Conservation (phyloP, 257 asterid genomes). For the Scutellaria baicalensis region DNA sequence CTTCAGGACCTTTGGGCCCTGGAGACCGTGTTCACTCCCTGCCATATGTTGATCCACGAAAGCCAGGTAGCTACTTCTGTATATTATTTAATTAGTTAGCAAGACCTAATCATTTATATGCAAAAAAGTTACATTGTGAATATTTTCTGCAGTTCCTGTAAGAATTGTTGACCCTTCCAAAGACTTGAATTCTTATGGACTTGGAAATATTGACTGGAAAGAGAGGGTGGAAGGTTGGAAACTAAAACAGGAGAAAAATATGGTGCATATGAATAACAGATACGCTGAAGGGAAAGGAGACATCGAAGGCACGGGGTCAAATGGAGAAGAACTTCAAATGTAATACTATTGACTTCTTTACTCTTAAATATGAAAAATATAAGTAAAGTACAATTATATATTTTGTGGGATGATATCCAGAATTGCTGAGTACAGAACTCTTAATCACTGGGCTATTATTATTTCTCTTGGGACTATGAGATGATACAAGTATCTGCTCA, state of each 20-base stretch:
- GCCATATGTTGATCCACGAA: constrained; percentile 86
- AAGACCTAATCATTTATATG: not conserved
- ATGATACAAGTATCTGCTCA: not conserved
- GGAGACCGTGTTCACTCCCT: constrained; percentile 68
- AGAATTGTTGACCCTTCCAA: constrained; percentile 80
- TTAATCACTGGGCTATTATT: not conserved
- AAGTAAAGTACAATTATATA: not conserved
- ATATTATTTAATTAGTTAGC: not conserved
- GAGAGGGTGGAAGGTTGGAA: constrained; percentile 92
- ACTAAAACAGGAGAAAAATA: constrained; percentile 59
- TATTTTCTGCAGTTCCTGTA: constrained; percentile 64
- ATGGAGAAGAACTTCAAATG: constrained; percentile 75
- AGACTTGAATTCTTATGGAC: constrained; percentile 77
- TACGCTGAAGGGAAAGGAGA: constrained; percentile 62
- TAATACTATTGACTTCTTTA: constrained; percentile 15
- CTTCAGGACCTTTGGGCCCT: constrained; percentile 94
- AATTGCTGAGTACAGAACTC: not conserved
- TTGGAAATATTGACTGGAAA: constrained; percentile 94
- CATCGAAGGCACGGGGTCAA: constrained; percentile 65
- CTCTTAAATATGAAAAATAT: not conserved
- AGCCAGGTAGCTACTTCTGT: constrained; percentile 54
- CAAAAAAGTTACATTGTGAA: constrained; percentile 4
- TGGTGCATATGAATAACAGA: constrained; percentile 40
- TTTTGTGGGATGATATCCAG: not conserved
- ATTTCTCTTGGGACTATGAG: no score